phyloP scores from a whole-genome alignment of 129 eudicot genomes.

The Dittrichia graveolens region DNA sequence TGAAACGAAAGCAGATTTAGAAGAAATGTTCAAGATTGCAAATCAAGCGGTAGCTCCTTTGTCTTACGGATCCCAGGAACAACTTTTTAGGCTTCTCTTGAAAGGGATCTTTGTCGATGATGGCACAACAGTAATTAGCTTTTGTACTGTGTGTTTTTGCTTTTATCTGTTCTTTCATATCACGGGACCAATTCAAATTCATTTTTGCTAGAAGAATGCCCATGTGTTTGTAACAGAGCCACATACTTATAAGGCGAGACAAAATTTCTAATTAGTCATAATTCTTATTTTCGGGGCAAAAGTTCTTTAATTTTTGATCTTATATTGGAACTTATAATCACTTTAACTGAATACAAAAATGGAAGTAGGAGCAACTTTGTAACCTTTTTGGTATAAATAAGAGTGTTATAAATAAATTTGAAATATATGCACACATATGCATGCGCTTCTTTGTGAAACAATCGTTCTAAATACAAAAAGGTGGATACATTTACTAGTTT shows the following conservation, averaged over 20 bases:
- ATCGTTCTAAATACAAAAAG: no score
- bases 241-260: not conserved
- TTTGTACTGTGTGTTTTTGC: not conserved
- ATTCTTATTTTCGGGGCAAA: no score
- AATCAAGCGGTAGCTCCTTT: not conserved
- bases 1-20: not conserved
- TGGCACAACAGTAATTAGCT: constrained; percentile 19
- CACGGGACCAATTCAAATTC: not conserved
- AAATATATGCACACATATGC: no score
- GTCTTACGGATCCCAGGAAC: constrained; percentile 6
- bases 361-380: no score
- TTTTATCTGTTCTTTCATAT: not conserved
- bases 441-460: no score
- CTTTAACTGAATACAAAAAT: no score
- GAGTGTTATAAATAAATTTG: no score
- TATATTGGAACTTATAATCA: no score
- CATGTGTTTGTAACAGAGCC: not conserved
- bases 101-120: constrained; percentile 19
- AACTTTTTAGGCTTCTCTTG: constrained; percentile 3
- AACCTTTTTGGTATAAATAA: no score
- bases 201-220: not conserved
- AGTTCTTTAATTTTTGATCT: no score
- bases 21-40: constrained; percentile 1
- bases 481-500: no score
- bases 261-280: no score